Conservation (phyloP, 75 land plant species). For the Pinus taeda region DNA sequence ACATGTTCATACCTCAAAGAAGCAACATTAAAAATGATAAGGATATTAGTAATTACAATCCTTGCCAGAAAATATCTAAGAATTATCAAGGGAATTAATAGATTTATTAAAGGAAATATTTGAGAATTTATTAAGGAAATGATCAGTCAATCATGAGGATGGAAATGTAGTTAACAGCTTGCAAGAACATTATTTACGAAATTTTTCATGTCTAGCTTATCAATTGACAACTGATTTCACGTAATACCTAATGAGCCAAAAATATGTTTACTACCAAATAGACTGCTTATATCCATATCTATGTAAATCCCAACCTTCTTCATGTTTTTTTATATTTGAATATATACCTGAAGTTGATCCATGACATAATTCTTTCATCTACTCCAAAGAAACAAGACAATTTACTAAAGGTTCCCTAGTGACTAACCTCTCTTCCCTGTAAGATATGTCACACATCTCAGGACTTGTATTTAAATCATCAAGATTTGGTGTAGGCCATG, state of each 20-base stretch:
- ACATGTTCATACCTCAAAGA: too few relatives aligned
- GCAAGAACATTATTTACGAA: not conserved
- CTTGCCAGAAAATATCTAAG: too few relatives aligned
- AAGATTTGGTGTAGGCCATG: constrained; percentile 58
- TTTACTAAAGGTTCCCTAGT: constrained; percentile 33
- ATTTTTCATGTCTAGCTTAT: not conserved
- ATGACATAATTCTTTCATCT: constrained; percentile 29
- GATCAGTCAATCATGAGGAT: not conserved
- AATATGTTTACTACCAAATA: constrained; percentile 48
- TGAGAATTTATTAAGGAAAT: too few relatives aligned
- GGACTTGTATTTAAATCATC: constrained; percentile 95
- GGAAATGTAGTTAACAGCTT: not conserved
- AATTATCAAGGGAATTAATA: too few relatives aligned
- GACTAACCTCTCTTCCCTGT: constrained; percentile 43
- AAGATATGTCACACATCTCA: constrained; percentile 44
- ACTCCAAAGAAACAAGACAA: constrained; percentile 37
- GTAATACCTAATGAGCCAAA: not conserved
- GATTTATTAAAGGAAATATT: too few relatives aligned
- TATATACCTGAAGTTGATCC: constrained; percentile 18
- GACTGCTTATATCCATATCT: constrained; percentile 42
- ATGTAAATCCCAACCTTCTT: constrained; percentile 65
- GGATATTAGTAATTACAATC: too few relatives aligned
- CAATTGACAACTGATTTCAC: not conserved
- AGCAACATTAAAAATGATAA: too few relatives aligned
- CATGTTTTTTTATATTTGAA: constrained; percentile 76